Evolutionary conservation across 495 filamentous ascomycete species (phyloP).

Genomic region (Penicillium argentinense): DNA sequence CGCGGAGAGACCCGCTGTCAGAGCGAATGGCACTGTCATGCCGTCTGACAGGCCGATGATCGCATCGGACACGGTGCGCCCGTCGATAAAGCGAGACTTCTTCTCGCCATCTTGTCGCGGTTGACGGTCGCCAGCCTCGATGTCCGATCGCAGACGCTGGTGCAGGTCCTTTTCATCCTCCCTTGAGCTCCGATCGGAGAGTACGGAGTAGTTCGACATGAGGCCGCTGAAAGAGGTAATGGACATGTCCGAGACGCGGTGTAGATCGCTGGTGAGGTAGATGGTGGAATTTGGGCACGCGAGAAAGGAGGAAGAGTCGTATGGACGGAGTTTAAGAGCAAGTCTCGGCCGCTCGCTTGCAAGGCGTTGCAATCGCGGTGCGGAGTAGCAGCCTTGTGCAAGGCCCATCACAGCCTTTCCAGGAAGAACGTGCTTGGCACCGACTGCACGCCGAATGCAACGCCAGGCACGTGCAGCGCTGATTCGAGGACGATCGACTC

Average conservation of each 20-base stretch:
- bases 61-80: slow-evolving; percentile 56
- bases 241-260: slow-evolving; percentile 29
- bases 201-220: slow-evolving; percentile 38
- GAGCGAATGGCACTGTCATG: slow-evolving; percentile 60
- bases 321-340: slow-evolving; percentile 5
- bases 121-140: slow-evolving; percentile 23
- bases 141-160: slow-evolving; percentile 19
- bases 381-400: slow-evolving; percentile 7
- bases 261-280: not conserved
- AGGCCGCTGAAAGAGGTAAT: slow-evolving; percentile 36
- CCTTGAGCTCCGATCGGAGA: slow-evolving; percentile 32
- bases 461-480: slow-evolving; percentile 37
- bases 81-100: slow-evolving; percentile 35
- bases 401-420: slow-evolving; percentile 29
- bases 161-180: slow-evolving; percentile 39
- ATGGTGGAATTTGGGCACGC: not conserved
- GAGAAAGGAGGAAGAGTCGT: not conserved
- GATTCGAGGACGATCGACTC: slow-evolving; percentile 25
- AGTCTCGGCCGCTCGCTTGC: slow-evolving; percentile 11
- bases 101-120: slow-evolving; percentile 9
- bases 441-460: slow-evolving; percentile 11
- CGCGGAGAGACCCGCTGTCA: slow-evolving; percentile 56
- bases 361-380: slow-evolving; percentile 7
- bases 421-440: slow-evolving; percentile 38
- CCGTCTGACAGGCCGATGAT: slow-evolving; percentile 62